These are phyloP conservation scores for Euphorbia lathyris DNA, from an alignment of 345 rosid genomes.

Conservation along the genomic window DNA sequence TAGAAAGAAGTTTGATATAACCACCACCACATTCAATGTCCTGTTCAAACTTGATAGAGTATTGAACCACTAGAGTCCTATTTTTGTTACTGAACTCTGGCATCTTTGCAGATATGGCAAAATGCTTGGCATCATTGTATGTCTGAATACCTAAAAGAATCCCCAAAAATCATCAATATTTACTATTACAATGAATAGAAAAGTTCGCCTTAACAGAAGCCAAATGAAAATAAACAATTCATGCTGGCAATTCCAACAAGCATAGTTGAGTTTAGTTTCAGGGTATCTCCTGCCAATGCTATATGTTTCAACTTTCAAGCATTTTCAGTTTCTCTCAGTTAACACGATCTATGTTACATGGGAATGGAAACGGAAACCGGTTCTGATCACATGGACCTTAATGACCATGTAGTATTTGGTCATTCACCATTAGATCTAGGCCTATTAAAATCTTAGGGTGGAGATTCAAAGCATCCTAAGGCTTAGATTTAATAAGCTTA, in stretches of 20 bases:
- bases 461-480: too few species aligned
- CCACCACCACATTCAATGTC: conserved; percentile 98
- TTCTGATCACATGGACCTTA: too few species aligned
- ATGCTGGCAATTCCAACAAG: background rate
- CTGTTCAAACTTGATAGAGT: conserved; percentile 80
- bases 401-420: too few species aligned
- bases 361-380: too few species aligned
- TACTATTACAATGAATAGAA: background rate
- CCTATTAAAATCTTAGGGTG: too few species aligned
- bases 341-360: too few species aligned
- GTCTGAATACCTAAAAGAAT: conserved; percentile 79
- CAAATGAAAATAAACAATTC: background rate
- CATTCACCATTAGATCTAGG: too few species aligned
- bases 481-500: too few species aligned
- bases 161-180: background rate
- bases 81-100: conserved; percentile 84
- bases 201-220: background rate
- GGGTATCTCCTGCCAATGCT: conserved; percentile 15
- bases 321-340: background rate
- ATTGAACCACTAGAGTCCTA: conserved; percentile 76
- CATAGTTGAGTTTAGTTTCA: background rate
- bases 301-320: background rate
- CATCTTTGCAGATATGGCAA: conserved; percentile 84
- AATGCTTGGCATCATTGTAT: conserved; percentile 73
- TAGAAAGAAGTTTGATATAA: conserved; percentile 90